Conservation (phyloP, 306 rosid genomes). For the Purshia tridentata region DNA sequence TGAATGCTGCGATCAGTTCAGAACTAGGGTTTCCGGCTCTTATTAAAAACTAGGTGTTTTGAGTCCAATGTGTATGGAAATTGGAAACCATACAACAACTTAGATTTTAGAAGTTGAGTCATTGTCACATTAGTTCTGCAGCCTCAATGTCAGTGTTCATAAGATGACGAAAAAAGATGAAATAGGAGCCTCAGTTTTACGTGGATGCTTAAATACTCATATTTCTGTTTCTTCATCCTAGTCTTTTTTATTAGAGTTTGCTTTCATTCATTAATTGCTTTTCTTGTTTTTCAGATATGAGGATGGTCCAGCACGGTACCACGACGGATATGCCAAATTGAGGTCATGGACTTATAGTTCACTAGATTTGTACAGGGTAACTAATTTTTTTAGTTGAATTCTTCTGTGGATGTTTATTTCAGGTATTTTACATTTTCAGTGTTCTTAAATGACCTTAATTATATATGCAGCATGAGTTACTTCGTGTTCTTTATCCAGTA, state of each 20-base stretch:
- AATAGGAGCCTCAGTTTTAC: background rate
- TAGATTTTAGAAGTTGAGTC: background rate
- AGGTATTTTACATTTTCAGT: background rate
- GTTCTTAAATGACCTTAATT: background rate
- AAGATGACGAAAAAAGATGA: background rate
- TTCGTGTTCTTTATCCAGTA: constrained; percentile 94
- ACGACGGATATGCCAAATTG: constrained; percentile 77
- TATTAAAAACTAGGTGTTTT: background rate
- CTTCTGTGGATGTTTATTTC: background rate
- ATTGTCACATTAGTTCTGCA: background rate
- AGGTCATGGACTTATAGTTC: constrained; percentile 85
- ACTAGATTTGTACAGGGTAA: constrained; percentile 80
- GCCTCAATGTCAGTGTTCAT: background rate
- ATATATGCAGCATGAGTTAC: constrained; percentile 80
- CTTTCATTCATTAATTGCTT: background rate
- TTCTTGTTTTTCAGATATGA: constrained; percentile 47
- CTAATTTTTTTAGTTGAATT: background rate
- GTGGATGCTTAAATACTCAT: background rate
- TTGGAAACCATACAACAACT: background rate
- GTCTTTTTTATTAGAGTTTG: background rate
- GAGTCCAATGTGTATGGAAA: background rate
- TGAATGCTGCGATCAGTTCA: background rate
- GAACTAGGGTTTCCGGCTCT: background rate
- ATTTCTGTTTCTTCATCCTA: background rate
- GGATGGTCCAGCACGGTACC: constrained; percentile 72